Base-by-base conservation (phyloP, 495 filamentous ascomycete genomes). In the Lophiostoma macrostomum region DNA sequence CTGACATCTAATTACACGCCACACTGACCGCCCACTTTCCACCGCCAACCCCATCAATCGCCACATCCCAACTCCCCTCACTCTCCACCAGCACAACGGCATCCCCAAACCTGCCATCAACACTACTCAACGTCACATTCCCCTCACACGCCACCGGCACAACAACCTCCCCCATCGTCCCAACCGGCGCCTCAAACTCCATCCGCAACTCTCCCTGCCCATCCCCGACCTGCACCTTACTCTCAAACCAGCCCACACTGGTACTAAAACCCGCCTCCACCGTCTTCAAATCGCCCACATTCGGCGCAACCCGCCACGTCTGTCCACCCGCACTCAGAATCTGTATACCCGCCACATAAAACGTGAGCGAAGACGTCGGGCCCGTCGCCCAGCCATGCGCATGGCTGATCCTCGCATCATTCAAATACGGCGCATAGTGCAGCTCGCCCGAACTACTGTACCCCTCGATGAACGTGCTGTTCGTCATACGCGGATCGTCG, bases 321-420 rank as follows among this genome's bases (percentile, higher is more conserved):
- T 54, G 50, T 0, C 81, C 81, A 0, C 73, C 60, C 0, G 73
- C 77, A 4, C 64, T 69, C 13, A 70, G 65, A 3, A 83, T 53
- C 37, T 73, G 66, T 25, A 86, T 71, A 4, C 81, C 82, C 6
- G 80, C 67, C 7, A 83, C 67, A 43, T 76, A 74, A 28, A 74
- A 68, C 2, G 70, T 77, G 25, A 86, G 64, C 8, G 74, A 73
- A 7, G 72, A 73, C 6, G 80, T 84, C 3, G 81, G 81, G 8
- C 80, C 79, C 4, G 76, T 71, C 0, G 76, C 71, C 81, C 81
- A 85, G 0, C 81, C 81, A 56, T 84, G 82, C 0, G 81, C 75
- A 50, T 84, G 81, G 12, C 68, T 74, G 20, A 78, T 73, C 5
- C 79, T 68, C 5, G 79, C 68, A 27, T 74, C 69, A 47, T 74